Percentiles rank a stretch among this genome's conserved stretches.
phyloP scores from a whole-genome alignment of 306 rosid genomes.

The Arachis stenosperma region DNA sequence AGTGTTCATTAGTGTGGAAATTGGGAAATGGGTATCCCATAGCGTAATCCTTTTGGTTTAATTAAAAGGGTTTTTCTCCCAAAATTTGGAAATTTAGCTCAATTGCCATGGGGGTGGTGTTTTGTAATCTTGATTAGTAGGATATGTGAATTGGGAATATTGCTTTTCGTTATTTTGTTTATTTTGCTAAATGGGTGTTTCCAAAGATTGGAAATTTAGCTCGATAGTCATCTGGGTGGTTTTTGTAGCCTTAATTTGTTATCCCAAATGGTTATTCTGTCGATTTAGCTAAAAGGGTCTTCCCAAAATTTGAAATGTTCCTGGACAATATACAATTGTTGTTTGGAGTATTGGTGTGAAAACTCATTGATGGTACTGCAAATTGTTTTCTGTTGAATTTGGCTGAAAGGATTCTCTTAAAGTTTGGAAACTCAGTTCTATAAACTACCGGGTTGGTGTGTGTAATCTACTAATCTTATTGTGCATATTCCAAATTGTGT shows the following conservation, averaged over 20 bases:
- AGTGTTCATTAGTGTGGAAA: conserved; percentile 15
- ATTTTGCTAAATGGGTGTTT: not conserved
- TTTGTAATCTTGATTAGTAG: conserved; percentile 10
- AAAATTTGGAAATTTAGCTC: conserved; percentile 32
- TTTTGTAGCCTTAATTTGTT: not conserved
- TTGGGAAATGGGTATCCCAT: not conserved
- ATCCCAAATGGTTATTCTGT: conserved; percentile 8
- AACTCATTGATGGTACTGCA: not conserved
- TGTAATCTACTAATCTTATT: not conserved
- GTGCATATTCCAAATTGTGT: not conserved
- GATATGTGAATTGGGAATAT: not conserved
- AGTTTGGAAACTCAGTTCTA: not conserved
- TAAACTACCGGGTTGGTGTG: not conserved
- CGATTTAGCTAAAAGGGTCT: not conserved
- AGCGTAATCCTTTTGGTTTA: not conserved
- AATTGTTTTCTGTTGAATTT: not conserved
- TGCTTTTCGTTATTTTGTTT: not conserved
- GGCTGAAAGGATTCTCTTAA: not conserved
- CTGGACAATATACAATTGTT: not conserved
- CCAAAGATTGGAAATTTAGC: not conserved
- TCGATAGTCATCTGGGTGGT: not conserved
- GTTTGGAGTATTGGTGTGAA: conserved; percentile 7
- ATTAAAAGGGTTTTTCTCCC: not conserved
- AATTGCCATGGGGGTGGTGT: conserved; percentile 13
- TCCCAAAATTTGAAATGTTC: not conserved